Evolutionary conservation across 352 stramenopile genomes (phyloP).

Genomic region (Phytophthora tentaculata): DNA sequence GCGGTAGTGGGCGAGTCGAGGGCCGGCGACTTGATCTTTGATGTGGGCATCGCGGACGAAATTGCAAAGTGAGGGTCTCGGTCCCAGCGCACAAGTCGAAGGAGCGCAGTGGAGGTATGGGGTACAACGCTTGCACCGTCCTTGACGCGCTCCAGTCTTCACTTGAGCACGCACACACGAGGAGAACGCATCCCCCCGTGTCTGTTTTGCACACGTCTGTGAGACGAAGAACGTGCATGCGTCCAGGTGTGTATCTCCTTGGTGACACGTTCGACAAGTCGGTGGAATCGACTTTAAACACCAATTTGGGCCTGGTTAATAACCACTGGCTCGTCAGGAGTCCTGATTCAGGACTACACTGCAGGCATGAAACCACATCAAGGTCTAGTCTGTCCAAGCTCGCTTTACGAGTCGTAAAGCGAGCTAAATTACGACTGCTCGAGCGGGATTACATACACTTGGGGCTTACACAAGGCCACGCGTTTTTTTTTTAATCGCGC

Average conservation of each 20-base stretch:
- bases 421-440: background rate
- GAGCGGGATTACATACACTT: constrained; percentile 16
- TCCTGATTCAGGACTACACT: no score
- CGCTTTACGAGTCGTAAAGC: no score
- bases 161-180: constrained; percentile 1
- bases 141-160: constrained; percentile 22
- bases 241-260: background rate
- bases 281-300: background rate
- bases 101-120: constrained; percentile 14
- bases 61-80: constrained; percentile 29
- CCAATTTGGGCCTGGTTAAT: background rate
- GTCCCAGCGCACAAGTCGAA: constrained; percentile 6
- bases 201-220: constrained; percentile 22
- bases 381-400: background rate
- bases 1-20: constrained; percentile 25
- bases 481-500: constrained; percentile 12
- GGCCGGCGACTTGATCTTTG: constrained; percentile 44
- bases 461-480: constrained; percentile 3
- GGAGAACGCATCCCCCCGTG: constrained; percentile 17
- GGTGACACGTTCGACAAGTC: constrained; percentile 17
- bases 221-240: constrained; percentile 27
- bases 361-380: background rate
- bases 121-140: constrained; percentile 14
- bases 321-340: no score
- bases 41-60: constrained; percentile 31